Evolutionary conservation across 2,329 filamentous ascomycete genomes (phyloP), one percentile per base, ranked within the genome.

Genomic region (Talaromyces sp.): DNA sequence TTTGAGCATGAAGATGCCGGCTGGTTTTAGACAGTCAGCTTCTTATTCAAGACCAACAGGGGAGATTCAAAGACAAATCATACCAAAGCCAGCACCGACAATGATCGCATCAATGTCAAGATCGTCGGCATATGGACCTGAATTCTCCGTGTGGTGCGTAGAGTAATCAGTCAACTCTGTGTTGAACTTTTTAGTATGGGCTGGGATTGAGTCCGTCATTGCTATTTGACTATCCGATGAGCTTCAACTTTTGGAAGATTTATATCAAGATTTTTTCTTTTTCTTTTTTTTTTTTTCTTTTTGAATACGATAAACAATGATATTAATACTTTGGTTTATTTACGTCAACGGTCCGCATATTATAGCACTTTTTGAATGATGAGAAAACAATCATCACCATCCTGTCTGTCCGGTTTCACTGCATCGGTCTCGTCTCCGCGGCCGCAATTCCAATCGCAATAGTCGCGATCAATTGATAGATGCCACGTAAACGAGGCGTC

Each of bases 1-100:
- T 65, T 83, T 81, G 53, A 84, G 78, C 73, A 81, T 78, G 61
- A 80, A 83, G 16, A 82, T 70, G 9, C 81, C 81, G 27, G 44
- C 44, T 51, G 16, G 6, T n/a, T 40, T 40, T 40, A 14, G 18
- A 23, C 12, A 18, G 18, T 51, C 4, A 51, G 44, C 9, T 9
- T 8, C 18, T 28, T 23, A 16, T 23, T 0, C n/a, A 28, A 51
- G 7, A 23, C 27, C 8, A 16, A 2, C n/a, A 14, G n/a, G 3
- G n/a, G 10, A 7, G 42, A n/a, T 40, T 40, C 36, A 40, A 8
- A n/a, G 14, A 8, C 16, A n/a, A 23, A 18, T 12, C 18, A 23
- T 28, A 51, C 68, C 65, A 58, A 71, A 70, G 8, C 72, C 71
- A 12, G 68, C 71, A 58, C 72, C 72, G 6, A 73, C 67, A 58